These are phyloP conservation scores for Hypoxylon crocopeplum DNA, from an alignment of 495 filamentous ascomycete genomes.

Conservation along the genomic window DNA sequence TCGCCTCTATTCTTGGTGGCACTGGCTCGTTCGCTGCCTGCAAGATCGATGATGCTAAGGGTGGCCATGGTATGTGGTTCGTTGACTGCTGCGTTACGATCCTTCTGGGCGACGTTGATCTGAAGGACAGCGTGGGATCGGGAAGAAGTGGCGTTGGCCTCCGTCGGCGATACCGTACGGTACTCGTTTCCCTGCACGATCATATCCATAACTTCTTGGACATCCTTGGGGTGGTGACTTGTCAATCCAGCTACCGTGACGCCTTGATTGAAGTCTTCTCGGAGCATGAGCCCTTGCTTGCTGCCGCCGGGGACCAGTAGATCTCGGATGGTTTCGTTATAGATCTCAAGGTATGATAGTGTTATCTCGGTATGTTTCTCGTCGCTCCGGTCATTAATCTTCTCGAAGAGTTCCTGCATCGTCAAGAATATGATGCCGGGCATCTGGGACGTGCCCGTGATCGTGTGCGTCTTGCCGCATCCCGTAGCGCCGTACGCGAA, in stretches of 20 bases:
- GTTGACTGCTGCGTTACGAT: conserved; percentile 89
- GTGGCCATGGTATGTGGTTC: conserved; percentile 98
- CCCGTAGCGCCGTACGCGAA: conserved; percentile 98
- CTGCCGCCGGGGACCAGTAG: conserved; percentile 84
- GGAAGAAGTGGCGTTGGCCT: conserved; percentile 96
- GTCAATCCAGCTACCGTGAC: conserved; percentile 93
- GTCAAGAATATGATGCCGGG: conserved; percentile 98
- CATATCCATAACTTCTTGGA: conserved; percentile 98
- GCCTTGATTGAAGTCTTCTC: conserved; percentile 91
- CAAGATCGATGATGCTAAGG: conserved; percentile 96
- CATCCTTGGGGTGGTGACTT: conserved; percentile 82
- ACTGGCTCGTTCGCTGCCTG: conserved; percentile 94
- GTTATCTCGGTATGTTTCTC: conserved; percentile 91
- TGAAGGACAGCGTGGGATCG: conserved; percentile 98
- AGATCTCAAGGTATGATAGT: conserved; percentile 97
- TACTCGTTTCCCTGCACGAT: conserved; percentile 94
- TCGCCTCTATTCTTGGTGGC: conserved; percentile 97
- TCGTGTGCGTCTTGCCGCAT: conserved; percentile 98
- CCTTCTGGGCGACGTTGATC: conserved; percentile 93
- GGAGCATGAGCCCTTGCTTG: conserved; percentile 88
- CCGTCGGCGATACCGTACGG: conserved; percentile 95
- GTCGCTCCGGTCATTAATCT: conserved; percentile 80
- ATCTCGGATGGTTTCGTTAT: conserved; percentile 98
- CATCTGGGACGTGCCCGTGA: conserved; percentile 90
- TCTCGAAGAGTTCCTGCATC: conserved; percentile 97